Evolutionary conservation across 176 grass and related monocot species (phyloP).

Genomic region (Hsuehochloa calcarea): DNA sequence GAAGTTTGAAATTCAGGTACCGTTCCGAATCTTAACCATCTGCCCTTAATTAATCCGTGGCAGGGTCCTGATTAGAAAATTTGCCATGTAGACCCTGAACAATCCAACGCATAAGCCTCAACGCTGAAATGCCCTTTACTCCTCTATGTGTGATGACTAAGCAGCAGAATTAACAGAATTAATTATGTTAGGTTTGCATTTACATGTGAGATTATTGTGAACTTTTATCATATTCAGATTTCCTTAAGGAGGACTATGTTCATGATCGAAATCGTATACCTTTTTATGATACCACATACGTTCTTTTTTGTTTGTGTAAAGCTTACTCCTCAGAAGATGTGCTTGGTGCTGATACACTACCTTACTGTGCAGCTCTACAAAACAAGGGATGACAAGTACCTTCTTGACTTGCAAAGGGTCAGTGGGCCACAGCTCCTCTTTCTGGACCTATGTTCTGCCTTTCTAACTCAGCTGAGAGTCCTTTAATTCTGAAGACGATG

Average conservation of each 20-base stretch:
- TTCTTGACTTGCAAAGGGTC: slow-evolving; percentile 81
- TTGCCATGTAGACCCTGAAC: background rate
- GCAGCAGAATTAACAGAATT: background rate
- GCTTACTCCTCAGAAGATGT: background rate
- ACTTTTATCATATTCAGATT: background rate
- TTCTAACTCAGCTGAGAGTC: slow-evolving; percentile 84
- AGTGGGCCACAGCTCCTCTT: slow-evolving; percentile 83
- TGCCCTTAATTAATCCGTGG: background rate
- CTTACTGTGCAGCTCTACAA: slow-evolving; percentile 72
- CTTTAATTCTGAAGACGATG: slow-evolving; percentile 42
- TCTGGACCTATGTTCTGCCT: slow-evolving; percentile 80
- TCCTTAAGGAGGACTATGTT: background rate
- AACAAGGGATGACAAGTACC: slow-evolving; percentile 88
- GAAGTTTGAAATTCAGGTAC: slow-evolving; percentile 98
- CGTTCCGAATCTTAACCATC: slow-evolving; percentile 10
- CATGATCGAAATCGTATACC: background rate
- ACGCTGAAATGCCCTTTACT: background rate
- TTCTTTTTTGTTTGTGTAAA: background rate
- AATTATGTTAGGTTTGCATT: slow-evolving; percentile 13
- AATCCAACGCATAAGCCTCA: background rate
- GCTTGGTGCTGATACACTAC: slow-evolving; percentile 20
- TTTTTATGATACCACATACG: background rate
- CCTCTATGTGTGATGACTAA: slow-evolving; percentile 9
- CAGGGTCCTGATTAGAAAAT: background rate
- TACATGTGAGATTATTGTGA: background rate